Evolutionary conservation across 257 asterid species (phyloP), one percentile per base, ranked within the genome.

Genomic region (Coffea eugenioides): DNA sequence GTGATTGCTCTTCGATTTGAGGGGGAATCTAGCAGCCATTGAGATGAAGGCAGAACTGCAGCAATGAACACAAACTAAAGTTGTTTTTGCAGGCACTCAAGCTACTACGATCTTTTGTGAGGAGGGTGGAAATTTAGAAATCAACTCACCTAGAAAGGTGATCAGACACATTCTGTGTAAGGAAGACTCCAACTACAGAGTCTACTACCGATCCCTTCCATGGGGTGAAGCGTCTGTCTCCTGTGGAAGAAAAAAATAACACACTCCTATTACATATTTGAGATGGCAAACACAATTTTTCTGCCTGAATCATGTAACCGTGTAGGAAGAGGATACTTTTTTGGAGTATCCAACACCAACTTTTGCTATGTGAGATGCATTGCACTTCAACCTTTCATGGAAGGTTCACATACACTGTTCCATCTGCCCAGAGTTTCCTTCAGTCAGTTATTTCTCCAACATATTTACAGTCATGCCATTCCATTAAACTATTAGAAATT

Each of bases 171-270:
- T 88, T 88, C 81, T 88, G 92, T 57, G 92, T 88, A 65, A 88
- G 92, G 66, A 86, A 88, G 76, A 88, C 91, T 74, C 91, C 91
- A 81, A 88, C 71, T 46, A 87, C 90, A 46, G 92, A 88, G 79
- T 88, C 92, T 80, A 88, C 74, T 68, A 88, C 92, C 21, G 92
- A 88, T 80, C 92, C 92, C 77, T 88, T 88, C 92, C 92, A 88
- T 71, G 85, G 89, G 69, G 90, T 81, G 78, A 88, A 88, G 69
- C 92, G 90, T 68, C 92, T 81, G 81, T 88, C 92, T 71, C 92
- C 90, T 87, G 89, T 65, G 34, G 48, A 77, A 73, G 48, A 73
- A 56, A 74, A 54, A 56, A 74, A 54, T 48, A 83, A 21, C 56
- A 76, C 65, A 57, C 45, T 36, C 68, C 61, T 74, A 74, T 52